Percentiles rank a stretch among this genome's conserved stretches.
Evolutionary conservation across 2,329 filamentous ascomycete species (phyloP).

Genomic region (Penicillium sp.): DNA sequence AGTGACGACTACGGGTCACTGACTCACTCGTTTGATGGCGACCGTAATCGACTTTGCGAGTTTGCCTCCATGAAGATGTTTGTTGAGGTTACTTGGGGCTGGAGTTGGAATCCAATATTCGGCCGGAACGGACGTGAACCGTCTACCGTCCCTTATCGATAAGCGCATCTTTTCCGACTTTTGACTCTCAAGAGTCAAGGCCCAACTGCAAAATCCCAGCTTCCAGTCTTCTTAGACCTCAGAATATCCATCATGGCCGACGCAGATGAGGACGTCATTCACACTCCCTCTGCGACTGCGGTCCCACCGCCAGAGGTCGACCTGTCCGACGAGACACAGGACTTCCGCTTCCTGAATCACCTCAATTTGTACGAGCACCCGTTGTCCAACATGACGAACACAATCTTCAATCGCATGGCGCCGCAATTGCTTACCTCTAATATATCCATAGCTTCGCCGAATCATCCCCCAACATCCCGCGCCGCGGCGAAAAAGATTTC

Average conservation of each 20-base stretch:
- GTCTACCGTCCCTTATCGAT: constrained; percentile 26
- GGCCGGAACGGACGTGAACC: no score
- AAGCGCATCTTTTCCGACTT: constrained; percentile 16
- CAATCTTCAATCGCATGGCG: background rate
- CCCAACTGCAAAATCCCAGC: constrained; percentile 5
- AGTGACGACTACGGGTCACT: no score
- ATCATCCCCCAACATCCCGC: constrained; percentile 58
- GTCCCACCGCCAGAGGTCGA: constrained; percentile 53
- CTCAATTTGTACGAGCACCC: constrained; percentile 47
- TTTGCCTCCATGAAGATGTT: no score
- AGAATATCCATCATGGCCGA: constrained; percentile 38
- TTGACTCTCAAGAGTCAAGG: constrained; percentile 1
- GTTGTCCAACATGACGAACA: background rate
- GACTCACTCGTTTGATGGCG: no score
- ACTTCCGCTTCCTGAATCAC: constrained; percentile 71
- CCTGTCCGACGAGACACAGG: constrained; percentile 75
- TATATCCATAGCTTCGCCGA: constrained; percentile 30
- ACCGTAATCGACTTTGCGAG: no score
- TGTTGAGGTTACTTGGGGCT: no score
- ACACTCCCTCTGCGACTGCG: constrained; percentile 29
- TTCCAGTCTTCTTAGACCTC: background rate
- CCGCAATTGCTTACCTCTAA: constrained; percentile 34
- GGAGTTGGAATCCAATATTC: background rate
- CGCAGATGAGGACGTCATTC: constrained; percentile 43
- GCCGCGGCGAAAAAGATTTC: constrained; percentile 95